These are phyloP conservation scores for Fereydounia khargensis DNA, from an alignment of 1,284 basidiomycete species.

Conservation along the genomic window DNA sequence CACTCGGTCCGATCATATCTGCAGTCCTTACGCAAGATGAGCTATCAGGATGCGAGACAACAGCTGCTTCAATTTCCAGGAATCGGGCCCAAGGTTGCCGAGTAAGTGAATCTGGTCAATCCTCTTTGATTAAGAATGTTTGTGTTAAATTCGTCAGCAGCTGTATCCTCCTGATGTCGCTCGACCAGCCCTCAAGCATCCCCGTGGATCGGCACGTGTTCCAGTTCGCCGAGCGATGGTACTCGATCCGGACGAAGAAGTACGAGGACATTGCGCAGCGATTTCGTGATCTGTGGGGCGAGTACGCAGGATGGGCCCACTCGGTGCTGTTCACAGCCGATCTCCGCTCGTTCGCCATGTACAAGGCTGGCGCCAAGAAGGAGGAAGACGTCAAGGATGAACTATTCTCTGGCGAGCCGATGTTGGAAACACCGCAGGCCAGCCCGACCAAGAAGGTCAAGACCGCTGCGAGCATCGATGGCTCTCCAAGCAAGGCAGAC, in stretches of 20 bases:
- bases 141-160: too few relatives aligned
- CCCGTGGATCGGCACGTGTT: constrained; percentile 56
- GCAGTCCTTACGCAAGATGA: constrained; percentile 62
- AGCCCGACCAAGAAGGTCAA: too few relatives aligned
- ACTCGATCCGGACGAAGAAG: constrained; percentile 40
- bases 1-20: constrained; percentile 65
- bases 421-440: too few relatives aligned
- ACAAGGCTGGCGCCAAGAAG: constrained; percentile 27
- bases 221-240: constrained; percentile 53
- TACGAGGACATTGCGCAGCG: constrained; percentile 52
- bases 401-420: too few relatives aligned
- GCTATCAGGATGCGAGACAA: constrained; percentile 68
- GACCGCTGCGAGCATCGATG: too few relatives aligned
- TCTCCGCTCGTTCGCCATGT: constrained; percentile 38
- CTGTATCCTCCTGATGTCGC: constrained; percentile 88
- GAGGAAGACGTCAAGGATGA: constrained; percentile 6
- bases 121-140: too few relatives aligned
- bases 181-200: constrained; percentile 67
- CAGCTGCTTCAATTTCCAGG: constrained; percentile 78
- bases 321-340: constrained; percentile 53
- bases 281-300: constrained; percentile 51
- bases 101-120: constrained; percentile 12
- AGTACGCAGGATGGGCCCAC: constrained; percentile 55
- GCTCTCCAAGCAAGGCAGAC: too few relatives aligned
- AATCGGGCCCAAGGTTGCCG: constrained; percentile 76